These are phyloP conservation scores for Asterionellopsis glacialis DNA, from an alignment of 108 stramenopile genomes.

Conservation along the genomic window DNA sequence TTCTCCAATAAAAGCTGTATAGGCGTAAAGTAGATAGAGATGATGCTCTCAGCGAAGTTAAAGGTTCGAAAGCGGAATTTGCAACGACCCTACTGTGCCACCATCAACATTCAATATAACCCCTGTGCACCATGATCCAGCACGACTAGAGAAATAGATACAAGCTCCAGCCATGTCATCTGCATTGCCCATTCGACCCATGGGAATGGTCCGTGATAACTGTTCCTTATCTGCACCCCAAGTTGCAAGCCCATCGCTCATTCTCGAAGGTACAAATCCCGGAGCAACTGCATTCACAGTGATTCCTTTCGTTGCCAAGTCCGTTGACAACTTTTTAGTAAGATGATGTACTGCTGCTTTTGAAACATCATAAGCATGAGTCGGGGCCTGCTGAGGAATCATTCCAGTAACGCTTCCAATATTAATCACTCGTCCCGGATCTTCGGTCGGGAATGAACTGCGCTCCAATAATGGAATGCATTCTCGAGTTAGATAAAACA, in stretches of 20 bases:
- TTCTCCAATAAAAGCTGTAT: no score
- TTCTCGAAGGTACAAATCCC: conserved; percentile 82
- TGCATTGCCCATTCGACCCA: conserved; percentile 78
- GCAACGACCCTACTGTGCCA: conserved; percentile 74
- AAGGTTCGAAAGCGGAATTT: conserved; percentile 70
- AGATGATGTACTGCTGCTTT: conserved; percentile 92
- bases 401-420: conserved; percentile 91
- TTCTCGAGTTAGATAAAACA: conserved; percentile 85
- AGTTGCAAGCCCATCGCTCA: conserved; percentile 69
- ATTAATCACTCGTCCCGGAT: conserved; percentile 89
- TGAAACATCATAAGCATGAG: conserved; percentile 90
- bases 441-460: conserved; percentile 24
- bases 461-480: conserved; percentile 80
- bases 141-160: conserved; percentile 73
- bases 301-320: conserved; percentile 73
- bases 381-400: conserved; percentile 81
- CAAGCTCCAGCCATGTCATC: conserved; percentile 92
- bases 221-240: conserved; percentile 52
- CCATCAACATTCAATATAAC: conserved; percentile 87
- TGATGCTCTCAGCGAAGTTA: conserved; percentile 11
- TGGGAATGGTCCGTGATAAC: conserved; percentile 54
- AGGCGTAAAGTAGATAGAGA: no score
- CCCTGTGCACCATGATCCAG: conserved; percentile 86
- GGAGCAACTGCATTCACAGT: conserved; percentile 92
- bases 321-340: conserved; percentile 86